Conservation (phyloP, 2,329 filamentous ascomycete genomes). For the Paraconiothyrium sp. region DNA sequence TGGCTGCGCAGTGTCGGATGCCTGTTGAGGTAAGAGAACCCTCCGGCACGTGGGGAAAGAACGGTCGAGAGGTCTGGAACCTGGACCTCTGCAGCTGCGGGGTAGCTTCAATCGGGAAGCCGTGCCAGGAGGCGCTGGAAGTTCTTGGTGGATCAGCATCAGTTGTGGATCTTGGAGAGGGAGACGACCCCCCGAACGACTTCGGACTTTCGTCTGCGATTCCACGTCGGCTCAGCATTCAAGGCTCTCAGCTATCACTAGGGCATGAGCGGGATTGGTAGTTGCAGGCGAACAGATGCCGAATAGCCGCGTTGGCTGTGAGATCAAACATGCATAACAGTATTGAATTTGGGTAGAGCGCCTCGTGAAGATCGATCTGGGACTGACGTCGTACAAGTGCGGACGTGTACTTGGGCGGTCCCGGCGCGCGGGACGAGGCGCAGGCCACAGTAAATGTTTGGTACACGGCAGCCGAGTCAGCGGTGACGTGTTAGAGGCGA, state of each 20-base stretch:
- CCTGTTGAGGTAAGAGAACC: background rate
- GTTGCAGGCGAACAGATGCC: background rate
- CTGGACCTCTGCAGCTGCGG: slow-evolving; percentile 2
- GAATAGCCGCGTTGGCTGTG: background rate
- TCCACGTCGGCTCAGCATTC: background rate
- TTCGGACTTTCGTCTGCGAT: background rate
- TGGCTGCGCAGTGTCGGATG: slow-evolving; percentile 3
- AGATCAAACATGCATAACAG: background rate
- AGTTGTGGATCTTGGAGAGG: background rate
- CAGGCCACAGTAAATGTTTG: background rate
- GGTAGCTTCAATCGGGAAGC: slow-evolving; percentile 1
- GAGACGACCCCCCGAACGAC: background rate
- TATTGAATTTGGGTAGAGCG: background rate
- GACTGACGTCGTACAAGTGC: background rate
- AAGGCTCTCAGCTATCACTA: background rate
- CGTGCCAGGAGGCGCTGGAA: background rate
- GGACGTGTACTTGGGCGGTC: background rate
- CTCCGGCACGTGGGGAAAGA: background rate
- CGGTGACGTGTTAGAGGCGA: background rate
- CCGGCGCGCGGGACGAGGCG: slow-evolving; percentile 9
- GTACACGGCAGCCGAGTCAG: slow-evolving; percentile 1
- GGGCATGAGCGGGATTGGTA: background rate
- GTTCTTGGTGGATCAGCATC: background rate
- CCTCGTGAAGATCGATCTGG: background rate
- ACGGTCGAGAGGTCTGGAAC: background rate